A percentile compares a stretch with the other conserved stretches of the same genome.
Evolutionary conservation across 2,329 filamentous ascomycete species (phyloP).

Genomic region (Zopfia rhizophila): DNA sequence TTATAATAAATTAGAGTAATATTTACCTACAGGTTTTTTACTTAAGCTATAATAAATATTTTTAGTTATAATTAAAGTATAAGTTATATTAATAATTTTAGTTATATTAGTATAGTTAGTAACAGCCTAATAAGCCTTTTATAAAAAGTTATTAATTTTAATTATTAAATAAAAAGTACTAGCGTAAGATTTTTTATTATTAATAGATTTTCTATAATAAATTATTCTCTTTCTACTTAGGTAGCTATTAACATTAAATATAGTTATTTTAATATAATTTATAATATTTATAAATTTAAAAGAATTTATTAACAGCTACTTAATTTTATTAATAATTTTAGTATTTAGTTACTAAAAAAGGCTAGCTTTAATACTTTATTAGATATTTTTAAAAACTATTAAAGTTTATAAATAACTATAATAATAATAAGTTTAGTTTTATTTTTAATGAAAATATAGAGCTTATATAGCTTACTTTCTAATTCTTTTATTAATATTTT

Average conservation of each 20-base stretch:
- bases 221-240: conserved; percentile 86
- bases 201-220: conserved; percentile 87
- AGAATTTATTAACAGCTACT: conserved; percentile 57
- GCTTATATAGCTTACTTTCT: no score
- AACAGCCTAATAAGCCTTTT: conserved; percentile 95
- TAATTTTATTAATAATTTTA: conserved; percentile 75
- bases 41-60: conserved; percentile 84
- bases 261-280: conserved; percentile 71
- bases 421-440: no score
- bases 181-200: conserved; percentile 95
- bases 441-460: no score
- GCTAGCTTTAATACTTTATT: no score
- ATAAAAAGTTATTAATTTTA: conserved; percentile 97
- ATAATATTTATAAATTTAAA: no score
- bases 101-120: conserved; percentile 96
- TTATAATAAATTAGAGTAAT: background rate
- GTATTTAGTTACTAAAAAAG: no score
- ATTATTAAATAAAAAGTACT: conserved; percentile 93
- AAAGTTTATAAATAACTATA: no score
- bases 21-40: conserved; percentile 73
- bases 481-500: no score
- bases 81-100: conserved; percentile 92
- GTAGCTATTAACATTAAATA: conserved; percentile 86
- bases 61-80: conserved; percentile 94
- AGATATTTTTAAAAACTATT: no score